Conservation (phyloP, 768 basidiomycete species). For the Thelephora ganbajun region DNA sequence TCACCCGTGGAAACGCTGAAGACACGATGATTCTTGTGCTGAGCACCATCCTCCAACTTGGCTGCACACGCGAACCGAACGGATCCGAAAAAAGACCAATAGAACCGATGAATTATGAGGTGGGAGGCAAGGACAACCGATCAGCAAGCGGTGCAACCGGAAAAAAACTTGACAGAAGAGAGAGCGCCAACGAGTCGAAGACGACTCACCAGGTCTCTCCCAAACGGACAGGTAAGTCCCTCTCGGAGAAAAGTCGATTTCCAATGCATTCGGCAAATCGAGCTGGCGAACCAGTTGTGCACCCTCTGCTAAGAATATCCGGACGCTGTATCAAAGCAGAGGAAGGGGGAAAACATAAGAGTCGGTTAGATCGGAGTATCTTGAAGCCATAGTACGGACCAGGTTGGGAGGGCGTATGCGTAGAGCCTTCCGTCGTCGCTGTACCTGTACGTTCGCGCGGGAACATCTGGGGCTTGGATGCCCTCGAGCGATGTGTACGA, state of each 20-base stretch:
- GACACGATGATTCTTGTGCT: conserved; percentile 89
- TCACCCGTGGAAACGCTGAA: conserved; percentile 79
- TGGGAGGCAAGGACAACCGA: no score
- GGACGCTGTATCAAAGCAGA: conserved; percentile 35
- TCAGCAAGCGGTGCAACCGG: no score
- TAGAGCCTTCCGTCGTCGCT: conserved; percentile 80
- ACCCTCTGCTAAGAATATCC: conserved; percentile 63
- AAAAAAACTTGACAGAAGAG: no score
- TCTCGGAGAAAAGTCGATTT: conserved; percentile 84
- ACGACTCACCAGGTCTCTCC: conserved; percentile 51
- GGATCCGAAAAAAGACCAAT: no score
- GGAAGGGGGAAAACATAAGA: not conserved
- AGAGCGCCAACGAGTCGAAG: conserved; percentile 4
- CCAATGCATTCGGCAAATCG: conserved; percentile 58
- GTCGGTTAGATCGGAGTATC: conserved; percentile 2
- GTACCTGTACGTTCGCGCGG: conserved; percentile 68
- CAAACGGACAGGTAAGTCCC: conserved; percentile 91
- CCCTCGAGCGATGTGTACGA: conserved; percentile 51
- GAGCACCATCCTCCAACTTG: conserved; percentile 80
- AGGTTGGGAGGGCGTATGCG: conserved; percentile 66
- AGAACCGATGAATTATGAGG: no score
- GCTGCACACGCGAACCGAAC: conserved; percentile 27
- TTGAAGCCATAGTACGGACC: conserved; percentile 32
- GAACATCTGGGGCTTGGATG: conserved; percentile 52
- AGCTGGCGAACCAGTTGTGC: conserved; percentile 66